A percentile compares a stretch with the other conserved stretches of the same genome.
Conservation (phyloP, 768 basidiomycete genomes). For the Mycena sanguinolenta region DNA sequence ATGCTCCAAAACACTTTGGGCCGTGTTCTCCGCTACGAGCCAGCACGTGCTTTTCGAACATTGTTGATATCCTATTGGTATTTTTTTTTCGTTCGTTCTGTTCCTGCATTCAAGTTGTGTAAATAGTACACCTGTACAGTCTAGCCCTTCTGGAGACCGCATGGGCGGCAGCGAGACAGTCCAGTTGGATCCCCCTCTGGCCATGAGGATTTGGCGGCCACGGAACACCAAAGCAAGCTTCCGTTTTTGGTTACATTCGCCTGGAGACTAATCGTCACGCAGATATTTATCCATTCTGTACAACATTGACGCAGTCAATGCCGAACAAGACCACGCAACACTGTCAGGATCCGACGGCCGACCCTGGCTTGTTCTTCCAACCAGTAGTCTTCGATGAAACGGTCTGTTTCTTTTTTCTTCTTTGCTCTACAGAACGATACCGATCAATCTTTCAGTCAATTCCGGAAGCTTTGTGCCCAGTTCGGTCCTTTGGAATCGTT, state of each 20-base stretch:
- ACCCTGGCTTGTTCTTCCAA: constrained; percentile 59
- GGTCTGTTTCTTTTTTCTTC: constrained; percentile 57
- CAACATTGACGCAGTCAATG: constrained; percentile 66
- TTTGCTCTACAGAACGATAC: not conserved
- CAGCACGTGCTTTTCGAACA: constrained; percentile 81
- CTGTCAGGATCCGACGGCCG: constrained; percentile 40
- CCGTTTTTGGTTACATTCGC: constrained; percentile 29
- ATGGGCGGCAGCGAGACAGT: constrained; percentile 45
- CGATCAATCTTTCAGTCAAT: constrained; percentile 57
- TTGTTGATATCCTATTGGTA: constrained; percentile 84
- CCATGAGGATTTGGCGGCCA: constrained; percentile 73
- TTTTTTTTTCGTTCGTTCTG: constrained; percentile 24
- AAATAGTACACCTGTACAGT: constrained; percentile 55
- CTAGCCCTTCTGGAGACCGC: constrained; percentile 41
- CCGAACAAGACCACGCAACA: constrained; percentile 47
- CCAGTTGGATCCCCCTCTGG: constrained; percentile 64
- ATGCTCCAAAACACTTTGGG: constrained; percentile 75
- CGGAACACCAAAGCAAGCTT: constrained; percentile 65
- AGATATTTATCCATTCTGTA: constrained; percentile 63
- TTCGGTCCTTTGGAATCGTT: constrained; percentile 80
- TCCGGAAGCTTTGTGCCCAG: constrained; percentile 60
- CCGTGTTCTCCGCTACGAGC: constrained; percentile 80
- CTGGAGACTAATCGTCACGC: not conserved
- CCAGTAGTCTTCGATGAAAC: constrained; percentile 73
- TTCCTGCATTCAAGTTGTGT: not conserved